Evolutionary conservation across 2,329 filamentous ascomycete species (phyloP), one percentile per base, ranked within the genome.

Genomic region (Macrophomina tecta): DNA sequence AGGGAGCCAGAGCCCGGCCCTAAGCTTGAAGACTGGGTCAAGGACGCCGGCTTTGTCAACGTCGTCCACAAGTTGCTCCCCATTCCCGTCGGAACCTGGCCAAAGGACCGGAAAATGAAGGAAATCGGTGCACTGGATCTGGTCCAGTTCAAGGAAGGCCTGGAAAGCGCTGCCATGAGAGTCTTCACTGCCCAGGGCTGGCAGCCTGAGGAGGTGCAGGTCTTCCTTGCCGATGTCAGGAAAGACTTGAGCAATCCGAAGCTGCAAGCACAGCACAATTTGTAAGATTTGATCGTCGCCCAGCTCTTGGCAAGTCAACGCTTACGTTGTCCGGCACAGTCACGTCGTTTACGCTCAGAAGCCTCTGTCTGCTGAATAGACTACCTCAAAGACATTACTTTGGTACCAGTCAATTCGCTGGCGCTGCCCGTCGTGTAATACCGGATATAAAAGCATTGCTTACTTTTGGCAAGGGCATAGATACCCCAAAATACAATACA

Each of bases 81-180:
- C 0, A 66, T 75, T 18, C 74, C 73, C 32, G 73, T 75, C 69
- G 73, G 73, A 2, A 42, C 69, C 5, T 75, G 73, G 73, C 64
- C 70, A 9, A 70, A 71, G 68, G 71, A 72, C 40, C 64, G 61
- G 23, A 70, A 69, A 23, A 48, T 60, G 40, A 66, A 66, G 18
- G 64, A 60, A 9, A 51, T 66, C 14, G 64, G 64, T 18, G 49
- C 51, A 9, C 40, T 65, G 8, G 49, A 65, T 38, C 16, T 65
- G 16, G 51, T 65, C 4, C 63, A 65, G 28, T 55, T 56, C 18
- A 56, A n/a, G 32, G 64, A 66, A 7, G 61, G 66, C 7, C 51
- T 64, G 12, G 68, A 69, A 38, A 56, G 38, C 34, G 52, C 36
- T 34, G 69, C 48, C 16, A 66, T 72, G 69, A 60, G 64, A 7